Conservation (phyloP, 306 rosid genomes). For the Lathyrus aphaca region DNA sequence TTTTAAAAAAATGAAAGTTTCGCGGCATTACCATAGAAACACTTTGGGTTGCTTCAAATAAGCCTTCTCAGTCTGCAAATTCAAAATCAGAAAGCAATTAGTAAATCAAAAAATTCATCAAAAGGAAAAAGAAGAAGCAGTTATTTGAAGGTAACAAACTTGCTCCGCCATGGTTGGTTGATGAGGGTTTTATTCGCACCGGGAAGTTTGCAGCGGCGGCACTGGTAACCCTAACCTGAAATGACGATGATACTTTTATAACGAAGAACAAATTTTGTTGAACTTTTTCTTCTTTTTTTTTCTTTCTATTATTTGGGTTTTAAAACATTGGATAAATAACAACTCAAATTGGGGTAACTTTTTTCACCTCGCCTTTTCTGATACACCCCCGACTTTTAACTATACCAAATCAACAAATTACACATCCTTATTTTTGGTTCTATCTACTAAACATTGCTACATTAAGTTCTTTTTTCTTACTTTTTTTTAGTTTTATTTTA, state of each 20-base stretch:
- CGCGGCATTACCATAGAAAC: not conserved
- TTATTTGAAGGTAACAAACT: not conserved
- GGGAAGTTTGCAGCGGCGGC: not conserved
- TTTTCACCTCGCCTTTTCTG: not conserved
- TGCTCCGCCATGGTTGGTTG: slow-evolving; percentile 10
- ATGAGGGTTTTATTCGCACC: not conserved
- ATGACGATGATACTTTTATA: not conserved
- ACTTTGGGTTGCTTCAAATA: not conserved
- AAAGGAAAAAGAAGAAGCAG: not conserved
- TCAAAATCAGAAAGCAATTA: not conserved
- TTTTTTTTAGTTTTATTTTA: too few species aligned
- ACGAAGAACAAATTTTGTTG: not conserved
- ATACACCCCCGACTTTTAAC: not conserved
- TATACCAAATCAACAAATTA: too few species aligned
- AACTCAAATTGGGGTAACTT: too few species aligned
- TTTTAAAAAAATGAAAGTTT: not conserved
- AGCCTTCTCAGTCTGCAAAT: not conserved
- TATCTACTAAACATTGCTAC: too few species aligned
- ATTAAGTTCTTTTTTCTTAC: not conserved
- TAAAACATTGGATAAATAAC: not conserved
- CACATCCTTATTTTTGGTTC: too few species aligned
- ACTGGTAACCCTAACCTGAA: not conserved
- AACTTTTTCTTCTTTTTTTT: not conserved
- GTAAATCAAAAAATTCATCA: not conserved
- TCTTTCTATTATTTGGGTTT: not conserved